These are phyloP conservation scores for Alternaria sp. DNA, from an alignment of 2,329 filamentous ascomycete genomes.

Conservation along the genomic window DNA sequence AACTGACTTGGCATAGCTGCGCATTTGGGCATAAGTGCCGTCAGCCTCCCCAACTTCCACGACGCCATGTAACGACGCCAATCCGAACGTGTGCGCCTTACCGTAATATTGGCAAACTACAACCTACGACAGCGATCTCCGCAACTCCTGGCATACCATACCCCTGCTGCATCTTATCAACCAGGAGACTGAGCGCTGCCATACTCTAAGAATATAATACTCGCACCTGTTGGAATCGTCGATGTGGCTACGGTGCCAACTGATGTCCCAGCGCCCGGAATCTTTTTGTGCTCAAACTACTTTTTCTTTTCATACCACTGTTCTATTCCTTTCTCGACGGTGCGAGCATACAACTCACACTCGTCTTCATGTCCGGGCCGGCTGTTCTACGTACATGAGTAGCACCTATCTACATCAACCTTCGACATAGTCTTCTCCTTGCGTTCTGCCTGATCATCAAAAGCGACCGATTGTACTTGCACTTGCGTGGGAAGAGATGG, in stretches of 20 bases:
- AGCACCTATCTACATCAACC: conserved; percentile 22
- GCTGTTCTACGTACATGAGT: conserved; percentile 37
- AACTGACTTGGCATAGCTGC: conserved; percentile 50
- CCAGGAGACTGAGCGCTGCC: conserved; percentile 29
- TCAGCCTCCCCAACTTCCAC: conserved; percentile 22
- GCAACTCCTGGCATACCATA: conserved; percentile 37
- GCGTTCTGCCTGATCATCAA: conserved; percentile 21
- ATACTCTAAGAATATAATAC: conserved; percentile 39
- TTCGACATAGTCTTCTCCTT: conserved; percentile 18
- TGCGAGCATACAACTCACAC: conserved; percentile 19
- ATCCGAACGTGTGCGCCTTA: conserved; percentile 36
- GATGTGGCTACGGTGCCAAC: conserved; percentile 33
- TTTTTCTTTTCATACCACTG: conserved; percentile 44
- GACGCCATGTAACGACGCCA: conserved; percentile 43
- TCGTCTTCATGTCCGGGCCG: conserved; percentile 25
- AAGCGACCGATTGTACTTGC: conserved; percentile 23
- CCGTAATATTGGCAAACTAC: conserved; percentile 35
- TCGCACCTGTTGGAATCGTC: conserved; percentile 34
- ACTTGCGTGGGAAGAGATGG: conserved; percentile 3
- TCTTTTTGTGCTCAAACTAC: conserved; percentile 31
- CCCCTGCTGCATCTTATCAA: conserved; percentile 27
- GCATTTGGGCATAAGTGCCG: conserved; percentile 58
- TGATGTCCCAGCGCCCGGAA: conserved; percentile 43
- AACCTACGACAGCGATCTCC: conserved; percentile 32
- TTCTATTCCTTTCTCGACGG: conserved; percentile 30